phyloP scores from a whole-genome alignment of 139 green algal genomes.

The Micractinium sp. region DNA sequence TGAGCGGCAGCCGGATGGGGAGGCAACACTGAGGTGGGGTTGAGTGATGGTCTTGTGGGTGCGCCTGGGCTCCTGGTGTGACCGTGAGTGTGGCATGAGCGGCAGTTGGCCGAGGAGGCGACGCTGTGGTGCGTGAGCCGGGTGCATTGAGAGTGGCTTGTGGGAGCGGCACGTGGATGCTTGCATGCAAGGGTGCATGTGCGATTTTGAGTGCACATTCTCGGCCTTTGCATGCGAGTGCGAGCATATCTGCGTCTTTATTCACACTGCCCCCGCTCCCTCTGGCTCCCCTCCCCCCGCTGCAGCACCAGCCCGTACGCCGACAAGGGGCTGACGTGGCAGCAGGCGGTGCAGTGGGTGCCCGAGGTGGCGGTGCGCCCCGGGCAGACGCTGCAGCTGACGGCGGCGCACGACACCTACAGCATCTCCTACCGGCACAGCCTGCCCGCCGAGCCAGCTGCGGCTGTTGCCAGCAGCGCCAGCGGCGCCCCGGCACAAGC shows the following conservation, averaged over 20 bases:
- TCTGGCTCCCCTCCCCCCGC: not conserved
- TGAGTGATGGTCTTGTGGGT: too few species aligned
- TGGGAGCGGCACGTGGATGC: not conserved
- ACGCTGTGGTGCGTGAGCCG: too few species aligned
- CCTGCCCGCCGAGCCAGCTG: not conserved
- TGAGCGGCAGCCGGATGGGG: too few species aligned
- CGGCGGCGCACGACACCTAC: conserved; percentile 73
- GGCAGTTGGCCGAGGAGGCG: too few species aligned
- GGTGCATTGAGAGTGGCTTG: too few species aligned
- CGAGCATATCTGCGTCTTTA: not conserved
- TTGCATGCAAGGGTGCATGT: not conserved
- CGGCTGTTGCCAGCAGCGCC: not conserved
- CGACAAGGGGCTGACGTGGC: conserved; percentile 65
- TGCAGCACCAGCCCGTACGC: conserved; percentile 55
- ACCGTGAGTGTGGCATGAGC: not conserved
- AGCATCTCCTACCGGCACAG: conserved; percentile 52
- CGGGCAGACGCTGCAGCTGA: conserved; percentile 50
- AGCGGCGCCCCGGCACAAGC: not conserved
- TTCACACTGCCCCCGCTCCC: not conserved
- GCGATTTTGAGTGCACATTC: too few species aligned
- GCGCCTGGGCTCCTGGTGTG: too few species aligned
- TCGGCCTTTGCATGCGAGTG: too few species aligned
- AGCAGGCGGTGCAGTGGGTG: conserved; percentile 81
- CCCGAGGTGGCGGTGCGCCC: conserved; percentile 53
- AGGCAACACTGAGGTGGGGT: too few species aligned